Base-by-base conservation (phyloP, 1,139 yeast species). In the Suhomyces kunorum region DNA sequence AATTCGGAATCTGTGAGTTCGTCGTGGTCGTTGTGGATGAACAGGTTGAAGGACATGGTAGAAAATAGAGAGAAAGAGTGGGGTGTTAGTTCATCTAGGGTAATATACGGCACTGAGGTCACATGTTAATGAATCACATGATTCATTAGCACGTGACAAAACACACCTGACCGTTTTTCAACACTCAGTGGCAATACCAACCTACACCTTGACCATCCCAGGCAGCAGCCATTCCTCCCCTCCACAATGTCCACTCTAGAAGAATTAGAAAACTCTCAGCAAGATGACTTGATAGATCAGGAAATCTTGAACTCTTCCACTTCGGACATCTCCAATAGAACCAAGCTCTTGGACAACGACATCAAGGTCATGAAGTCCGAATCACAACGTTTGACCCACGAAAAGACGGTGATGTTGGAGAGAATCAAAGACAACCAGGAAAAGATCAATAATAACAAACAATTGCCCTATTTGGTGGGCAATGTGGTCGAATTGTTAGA, bases 371-470 rank as follows among this genome's bases (percentile, higher is more conserved):
- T 94, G 87, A 78, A 88, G 57, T 87, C 96, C 8, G 98, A 94
- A 67, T 76, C 81, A 54, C 95, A 90, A 64, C 78, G 98, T 58
- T 73, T 94, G 49, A 78, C 87, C 39, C 98, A 92, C 64, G 98
- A 94, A 59, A 88, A 87, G 68, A 80, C 87, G 42, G 87, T 89
- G 39, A 92, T 90, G 97, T 68, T 81, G 46, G 98, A 89, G 54
- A 83, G 94, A 63, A 89, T 94, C 65, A 89, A 90, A 61, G 98
- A 92, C 59, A 94, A 94, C 68, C 90, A 85, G 63, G 98, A 90
- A 56, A 94, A 94, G 70, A 92, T 94, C 64, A 89, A 88, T 59
- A 90, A 92, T 61, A 94, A 94, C 65, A 87, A 85, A 66, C 98
- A 89, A 64, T 75, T 94, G 58, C 99, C 99, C 9, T 94, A 92